A percentile compares a stretch with the other conserved stretches of the same genome.
Evolutionary conservation across 129 eudicot species (phyloP).

Genomic region (Centella asiatica): DNA sequence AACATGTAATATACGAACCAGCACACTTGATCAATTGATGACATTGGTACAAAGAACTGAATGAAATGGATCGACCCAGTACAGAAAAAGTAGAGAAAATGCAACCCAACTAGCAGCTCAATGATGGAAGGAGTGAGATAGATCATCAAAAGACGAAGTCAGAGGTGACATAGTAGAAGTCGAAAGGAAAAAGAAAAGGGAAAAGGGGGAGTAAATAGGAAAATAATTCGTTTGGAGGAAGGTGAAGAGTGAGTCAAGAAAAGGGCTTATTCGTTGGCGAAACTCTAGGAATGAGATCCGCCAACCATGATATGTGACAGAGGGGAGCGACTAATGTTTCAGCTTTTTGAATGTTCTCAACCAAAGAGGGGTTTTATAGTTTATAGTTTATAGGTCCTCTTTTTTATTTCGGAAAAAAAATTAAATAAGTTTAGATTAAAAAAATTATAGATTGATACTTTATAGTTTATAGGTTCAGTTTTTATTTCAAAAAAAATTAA

Average conservation of each 20-base stretch:
- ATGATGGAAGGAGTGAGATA: background rate
- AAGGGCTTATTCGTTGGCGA: conserved; percentile 1
- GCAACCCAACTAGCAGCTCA: background rate
- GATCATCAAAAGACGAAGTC: background rate
- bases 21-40: background rate
- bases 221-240: background rate
- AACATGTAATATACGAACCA: background rate
- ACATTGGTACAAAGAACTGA: background rate
- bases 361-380: background rate
- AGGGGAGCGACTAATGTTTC: background rate
- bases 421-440: too few species aligned
- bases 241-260: background rate
- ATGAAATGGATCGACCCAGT: background rate
- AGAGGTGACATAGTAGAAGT: background rate
- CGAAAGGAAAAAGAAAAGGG: background rate
- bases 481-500: too few species aligned
- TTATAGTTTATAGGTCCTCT: too few species aligned
- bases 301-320: background rate
- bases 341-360: background rate
- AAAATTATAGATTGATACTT: too few species aligned
- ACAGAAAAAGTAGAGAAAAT: background rate
- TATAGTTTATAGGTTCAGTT: too few species aligned
- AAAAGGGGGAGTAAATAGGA: background rate
- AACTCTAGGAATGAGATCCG: conserved; percentile 1
- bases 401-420: too few species aligned